Percentiles rank a stretch among this genome's conserved stretches.
phyloP scores from a whole-genome alignment of 2,329 filamentous ascomycete genomes.

The Sclerotinia spermophila region DNA sequence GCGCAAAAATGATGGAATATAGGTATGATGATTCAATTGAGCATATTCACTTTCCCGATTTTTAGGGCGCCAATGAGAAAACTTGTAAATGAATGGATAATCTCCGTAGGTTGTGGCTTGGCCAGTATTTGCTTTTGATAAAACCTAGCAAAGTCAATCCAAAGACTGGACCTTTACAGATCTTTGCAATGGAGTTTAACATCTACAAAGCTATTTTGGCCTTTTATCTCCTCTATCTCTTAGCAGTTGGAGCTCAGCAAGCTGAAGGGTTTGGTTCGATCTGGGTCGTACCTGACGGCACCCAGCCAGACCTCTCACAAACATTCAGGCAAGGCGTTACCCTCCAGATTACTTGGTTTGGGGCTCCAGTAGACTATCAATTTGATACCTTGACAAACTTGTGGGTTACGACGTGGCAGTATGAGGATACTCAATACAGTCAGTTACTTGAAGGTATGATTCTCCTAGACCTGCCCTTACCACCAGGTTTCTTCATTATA shows the following conservation, averaged over 20 bases:
- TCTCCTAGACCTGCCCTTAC: not conserved
- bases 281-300: not conserved
- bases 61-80: not conserved
- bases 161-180: not conserved
- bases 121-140: not conserved
- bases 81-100: not conserved
- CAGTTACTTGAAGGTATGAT: not conserved
- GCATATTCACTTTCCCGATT: not conserved
- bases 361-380: not conserved
- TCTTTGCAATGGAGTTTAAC: not conserved
- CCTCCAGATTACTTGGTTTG: not conserved
- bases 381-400: not conserved
- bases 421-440: not conserved
- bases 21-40: too few relatives aligned
- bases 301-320: not conserved
- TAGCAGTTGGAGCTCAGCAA: not conserved
- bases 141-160: not conserved
- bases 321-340: not conserved
- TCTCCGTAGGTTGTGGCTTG: not conserved
- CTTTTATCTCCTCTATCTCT: not conserved
- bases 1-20: too few relatives aligned
- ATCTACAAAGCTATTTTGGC: not conserved
- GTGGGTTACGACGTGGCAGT: not conserved
- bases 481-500: not conserved
- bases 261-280: not conserved